These are phyloP conservation scores for Pseudogymnoascus sp. DNA, from an alignment of 2,329 filamentous ascomycete genomes.

Conservation along the genomic window DNA sequence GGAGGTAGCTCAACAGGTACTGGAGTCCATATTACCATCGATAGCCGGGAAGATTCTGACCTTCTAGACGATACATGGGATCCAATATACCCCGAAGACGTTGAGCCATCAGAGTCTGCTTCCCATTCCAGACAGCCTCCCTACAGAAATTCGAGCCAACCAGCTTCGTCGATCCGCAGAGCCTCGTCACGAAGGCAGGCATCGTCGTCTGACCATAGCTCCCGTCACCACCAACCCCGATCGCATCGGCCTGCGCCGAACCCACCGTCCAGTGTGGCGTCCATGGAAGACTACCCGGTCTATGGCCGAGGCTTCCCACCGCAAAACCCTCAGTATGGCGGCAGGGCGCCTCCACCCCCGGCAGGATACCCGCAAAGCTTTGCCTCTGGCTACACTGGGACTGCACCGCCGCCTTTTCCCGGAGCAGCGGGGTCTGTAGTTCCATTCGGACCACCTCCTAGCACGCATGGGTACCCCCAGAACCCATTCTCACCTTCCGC, in stretches of 20 bases:
- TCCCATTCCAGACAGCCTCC: constrained; percentile 31
- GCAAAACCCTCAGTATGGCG: constrained; percentile 23
- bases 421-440: constrained; percentile 24
- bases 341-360: constrained; percentile 17
- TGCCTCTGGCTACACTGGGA: constrained; percentile 18
- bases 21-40: constrained; percentile 26
- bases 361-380: constrained; percentile 25
- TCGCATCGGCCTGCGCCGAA: constrained; percentile 38
- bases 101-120: constrained; percentile 52
- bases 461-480: constrained; percentile 20
- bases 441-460: constrained; percentile 21
- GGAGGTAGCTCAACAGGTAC: constrained; percentile 26
- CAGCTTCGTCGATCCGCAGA: constrained; percentile 32
- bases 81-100: constrained; percentile 37
- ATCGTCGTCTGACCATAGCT: constrained; percentile 27
- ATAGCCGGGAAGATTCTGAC: constrained; percentile 33
- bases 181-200: constrained; percentile 30
- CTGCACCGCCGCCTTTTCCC: constrained; percentile 25
- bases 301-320: constrained; percentile 34
- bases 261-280: constrained; percentile 55
- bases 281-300: constrained; percentile 51
- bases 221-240: constrained; percentile 29
- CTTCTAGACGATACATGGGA: constrained; percentile 28
- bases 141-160: constrained; percentile 21
- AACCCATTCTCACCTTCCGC: constrained; percentile 26